These are phyloP conservation scores for Glycyrrhiza uralensis DNA, from an alignment of 306 rosid species.

Conservation along the genomic window DNA sequence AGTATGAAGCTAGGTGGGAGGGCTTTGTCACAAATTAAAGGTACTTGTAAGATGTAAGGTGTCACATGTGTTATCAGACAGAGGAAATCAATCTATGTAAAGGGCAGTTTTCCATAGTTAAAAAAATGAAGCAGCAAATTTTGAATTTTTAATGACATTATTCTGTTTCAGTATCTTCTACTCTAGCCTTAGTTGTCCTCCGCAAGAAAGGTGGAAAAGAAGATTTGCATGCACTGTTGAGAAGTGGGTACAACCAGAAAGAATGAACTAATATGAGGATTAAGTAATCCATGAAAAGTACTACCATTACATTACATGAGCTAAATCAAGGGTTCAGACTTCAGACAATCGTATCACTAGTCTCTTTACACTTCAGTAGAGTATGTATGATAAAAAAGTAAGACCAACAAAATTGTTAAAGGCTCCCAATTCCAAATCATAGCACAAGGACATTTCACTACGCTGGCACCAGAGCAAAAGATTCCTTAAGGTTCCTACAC, in stretches of 20 bases:
- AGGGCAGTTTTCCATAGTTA: background rate
- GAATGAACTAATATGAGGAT: background rate
- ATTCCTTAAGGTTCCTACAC: background rate
- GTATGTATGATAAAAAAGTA: too few relatives aligned
- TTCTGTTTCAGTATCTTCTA: background rate
- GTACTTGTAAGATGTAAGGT: background rate
- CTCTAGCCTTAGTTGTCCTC: background rate
- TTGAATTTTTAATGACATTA: background rate
- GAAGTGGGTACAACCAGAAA: background rate
- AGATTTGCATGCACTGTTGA: background rate
- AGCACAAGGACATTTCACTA: background rate
- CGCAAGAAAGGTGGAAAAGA: background rate
- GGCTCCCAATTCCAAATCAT: background rate
- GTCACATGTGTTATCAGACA: constrained; percentile 1
- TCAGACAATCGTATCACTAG: too few relatives aligned
- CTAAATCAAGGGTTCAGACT: background rate
- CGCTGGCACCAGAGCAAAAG: too few relatives aligned
- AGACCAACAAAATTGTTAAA: background rate
- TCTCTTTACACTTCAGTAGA: too few relatives aligned
- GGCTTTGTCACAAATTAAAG: background rate
- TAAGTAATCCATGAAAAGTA: background rate
- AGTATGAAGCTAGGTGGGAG: background rate
- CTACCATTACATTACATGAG: too few relatives aligned
- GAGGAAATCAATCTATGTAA: background rate
- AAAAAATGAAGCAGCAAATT: background rate